Base-by-base conservation (phyloP, 495 filamentous ascomycete genomes). In the Tuber aestivum region DNA sequence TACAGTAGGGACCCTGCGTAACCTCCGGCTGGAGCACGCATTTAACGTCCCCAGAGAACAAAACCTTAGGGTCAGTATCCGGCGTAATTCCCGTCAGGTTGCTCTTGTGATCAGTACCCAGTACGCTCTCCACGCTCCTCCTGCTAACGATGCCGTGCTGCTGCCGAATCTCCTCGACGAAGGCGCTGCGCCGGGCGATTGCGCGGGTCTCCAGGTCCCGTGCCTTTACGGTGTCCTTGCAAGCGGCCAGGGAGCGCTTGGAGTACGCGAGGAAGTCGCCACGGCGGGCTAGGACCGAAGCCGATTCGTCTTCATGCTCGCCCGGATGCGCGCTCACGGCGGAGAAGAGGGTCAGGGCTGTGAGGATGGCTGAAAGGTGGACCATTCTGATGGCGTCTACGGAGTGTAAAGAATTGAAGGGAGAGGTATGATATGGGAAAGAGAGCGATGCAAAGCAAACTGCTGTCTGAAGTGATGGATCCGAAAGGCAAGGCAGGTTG, bases 1-100 rank as follows among this genome's bases (percentile, higher is more conserved):
- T 73, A 86, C 86, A 89, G 83, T 89, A 88, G 68, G 88, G 87
- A 23, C 88, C 88, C 81, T 89, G 85, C 68, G 88, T 89, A 40
- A 88, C 87, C 77, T 87, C 86, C 3, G 87, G 87, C 73, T 84
- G 87, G 41, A 90, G 84, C 48, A 90, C 86, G 77, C 87, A 90
- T n/a, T 87, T 87, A 8, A 86, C 86, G 72, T 86, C 85, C 42
- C 87, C 87, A 40, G 85, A 80, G 78, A 90, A 90, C 14, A 90
- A 83, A 35, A 86, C 82, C 16, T 79, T 78, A 0, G 86, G 83
- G 73, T 88, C 87, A 69, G 86, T 87, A 35, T 85, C 84, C 72
- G 84, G 83, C 76, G 86, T 87, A 42, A 88, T 82, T 0, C 85
- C 86, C 27, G 85, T 82, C 74, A 87, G 75, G 76, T 84, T 87